These are phyloP conservation scores for Penicillium sclerotigenum DNA, from an alignment of 2,329 filamentous ascomycete genomes.

Conservation along the genomic window DNA sequence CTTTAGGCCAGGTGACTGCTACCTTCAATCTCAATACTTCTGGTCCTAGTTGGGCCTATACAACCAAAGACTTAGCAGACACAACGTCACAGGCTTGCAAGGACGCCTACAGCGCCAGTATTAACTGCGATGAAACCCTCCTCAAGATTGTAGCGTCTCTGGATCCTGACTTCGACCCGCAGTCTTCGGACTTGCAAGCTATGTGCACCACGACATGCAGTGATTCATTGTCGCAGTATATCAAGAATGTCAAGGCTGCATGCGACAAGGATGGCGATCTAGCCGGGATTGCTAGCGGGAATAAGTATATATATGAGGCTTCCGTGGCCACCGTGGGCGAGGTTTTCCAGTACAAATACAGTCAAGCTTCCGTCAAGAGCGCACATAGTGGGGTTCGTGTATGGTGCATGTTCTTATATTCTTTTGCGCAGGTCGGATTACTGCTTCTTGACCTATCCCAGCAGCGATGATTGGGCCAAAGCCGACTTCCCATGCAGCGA, in stretches of 20 bases:
- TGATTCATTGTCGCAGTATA: slow-evolving; percentile 24
- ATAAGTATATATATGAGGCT: slow-evolving; percentile 10
- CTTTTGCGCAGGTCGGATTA: slow-evolving; percentile 21
- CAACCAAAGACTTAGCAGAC: slow-evolving; percentile 28
- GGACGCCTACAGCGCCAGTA: slow-evolving; percentile 28
- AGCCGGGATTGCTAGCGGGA: slow-evolving; percentile 18
- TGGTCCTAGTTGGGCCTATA: slow-evolving; percentile 32
- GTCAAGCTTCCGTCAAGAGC: slow-evolving; percentile 20
- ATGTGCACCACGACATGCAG: slow-evolving; percentile 28
- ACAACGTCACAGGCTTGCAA: slow-evolving; percentile 32
- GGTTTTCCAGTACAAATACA: slow-evolving; percentile 27
- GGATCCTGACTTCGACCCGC: slow-evolving; percentile 27
- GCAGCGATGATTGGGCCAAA: slow-evolving; percentile 14
- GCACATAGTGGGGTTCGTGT: not conserved
- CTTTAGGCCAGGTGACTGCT: slow-evolving; percentile 16
- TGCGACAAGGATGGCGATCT: slow-evolving; percentile 28
- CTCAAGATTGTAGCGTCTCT: slow-evolving; percentile 30
- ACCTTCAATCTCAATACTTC: slow-evolving; percentile 29
- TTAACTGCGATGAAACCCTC: slow-evolving; percentile 31
- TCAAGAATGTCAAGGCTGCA: slow-evolving; percentile 24
- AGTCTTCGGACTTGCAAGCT: slow-evolving; percentile 21
- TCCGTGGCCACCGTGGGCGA: slow-evolving; percentile 19
- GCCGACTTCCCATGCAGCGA: slow-evolving; percentile 27
- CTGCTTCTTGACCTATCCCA: slow-evolving; percentile 24
- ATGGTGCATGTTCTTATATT: slow-evolving; percentile 4